Conservation (phyloP, 768 basidiomycete species). For the Pleurotus cornucopiae region DNA sequence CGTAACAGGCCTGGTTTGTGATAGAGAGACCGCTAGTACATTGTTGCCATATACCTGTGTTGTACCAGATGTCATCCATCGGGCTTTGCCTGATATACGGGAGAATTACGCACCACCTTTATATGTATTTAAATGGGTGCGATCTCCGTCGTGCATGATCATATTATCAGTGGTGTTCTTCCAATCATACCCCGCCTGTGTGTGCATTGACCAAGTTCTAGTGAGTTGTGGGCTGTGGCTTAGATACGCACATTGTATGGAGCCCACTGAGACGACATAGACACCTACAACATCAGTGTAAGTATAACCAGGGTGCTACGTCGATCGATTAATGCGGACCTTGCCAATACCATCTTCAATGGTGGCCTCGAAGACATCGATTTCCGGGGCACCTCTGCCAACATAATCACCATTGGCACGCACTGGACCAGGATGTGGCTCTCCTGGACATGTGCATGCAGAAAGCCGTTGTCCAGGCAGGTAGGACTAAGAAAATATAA, state of each 20-base stretch:
- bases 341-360: conserved; percentile 23
- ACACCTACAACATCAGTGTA: conserved; percentile 36
- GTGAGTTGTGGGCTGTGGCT: background rate
- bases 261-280: conserved; percentile 46
- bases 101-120: conserved; percentile 58
- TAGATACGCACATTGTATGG: conserved; percentile 59
- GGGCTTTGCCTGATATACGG: conserved; percentile 28
- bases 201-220: conserved; percentile 17
- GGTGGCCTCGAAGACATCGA: conserved; percentile 64
- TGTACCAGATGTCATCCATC: conserved; percentile 28
- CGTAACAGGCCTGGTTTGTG: conserved; percentile 67
- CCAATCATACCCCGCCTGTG: conserved; percentile 59
- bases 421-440: conserved; percentile 39
- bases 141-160: conserved; percentile 41
- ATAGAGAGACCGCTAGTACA: conserved; percentile 62
- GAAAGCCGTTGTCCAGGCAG: conserved; percentile 58
- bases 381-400: conserved; percentile 65
- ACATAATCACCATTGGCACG: conserved; percentile 50
- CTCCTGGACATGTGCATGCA: conserved; percentile 38
- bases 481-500: conserved; percentile 38
- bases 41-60: conserved; percentile 59
- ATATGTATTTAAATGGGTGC: conserved; percentile 51
- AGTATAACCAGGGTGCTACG: background rate
- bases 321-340: conserved; percentile 9
- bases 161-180: conserved; percentile 45